These are phyloP conservation scores for Clavispora santaluciae DNA, from an alignment of 805 yeast genomes.

Conservation along the genomic window DNA sequence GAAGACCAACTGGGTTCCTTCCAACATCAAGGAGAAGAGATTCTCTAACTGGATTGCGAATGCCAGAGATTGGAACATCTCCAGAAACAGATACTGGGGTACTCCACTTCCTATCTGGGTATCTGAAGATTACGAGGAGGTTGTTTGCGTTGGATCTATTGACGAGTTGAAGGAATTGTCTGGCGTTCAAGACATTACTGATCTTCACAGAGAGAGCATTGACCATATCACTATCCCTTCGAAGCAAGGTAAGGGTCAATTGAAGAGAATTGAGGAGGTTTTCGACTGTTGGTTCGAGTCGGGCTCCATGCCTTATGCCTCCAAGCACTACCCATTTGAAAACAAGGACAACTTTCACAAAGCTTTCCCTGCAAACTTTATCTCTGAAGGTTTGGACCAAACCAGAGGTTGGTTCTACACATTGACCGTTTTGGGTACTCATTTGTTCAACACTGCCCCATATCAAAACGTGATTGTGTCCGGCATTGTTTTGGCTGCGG, in stretches of 20 bases:
- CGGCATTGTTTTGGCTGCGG: slow-evolving; percentile 95
- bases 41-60: slow-evolving; percentile 97
- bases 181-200: slow-evolving; percentile 77
- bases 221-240: slow-evolving; percentile 94
- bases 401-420: slow-evolving; percentile 99
- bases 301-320: slow-evolving; percentile 98
- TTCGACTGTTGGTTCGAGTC: slow-evolving; percentile 99
- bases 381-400: slow-evolving; percentile 98
- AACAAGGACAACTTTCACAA: slow-evolving; percentile 61
- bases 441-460: slow-evolving; percentile 87
- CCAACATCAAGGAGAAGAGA: slow-evolving; percentile 84
- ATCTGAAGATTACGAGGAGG: slow-evolving; percentile 86
- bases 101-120: slow-evolving; percentile 99
- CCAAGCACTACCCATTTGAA: slow-evolving; percentile 96
- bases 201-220: slow-evolving; percentile 89
- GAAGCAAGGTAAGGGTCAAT: slow-evolving; percentile 75
- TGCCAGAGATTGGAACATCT: slow-evolving; percentile 98
- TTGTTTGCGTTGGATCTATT: slow-evolving; percentile 90
- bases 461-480: slow-evolving; percentile 92
- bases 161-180: slow-evolving; percentile 80
- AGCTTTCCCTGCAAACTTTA: slow-evolving; percentile 95
- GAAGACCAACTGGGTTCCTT: slow-evolving; percentile 93
- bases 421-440: slow-evolving; percentile 91
- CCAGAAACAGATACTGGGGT: slow-evolving; percentile 99
- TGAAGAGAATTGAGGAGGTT: slow-evolving; percentile 93